Conservation (phyloP, 441 rosid species). For the Syzygium malaccense region DNA sequence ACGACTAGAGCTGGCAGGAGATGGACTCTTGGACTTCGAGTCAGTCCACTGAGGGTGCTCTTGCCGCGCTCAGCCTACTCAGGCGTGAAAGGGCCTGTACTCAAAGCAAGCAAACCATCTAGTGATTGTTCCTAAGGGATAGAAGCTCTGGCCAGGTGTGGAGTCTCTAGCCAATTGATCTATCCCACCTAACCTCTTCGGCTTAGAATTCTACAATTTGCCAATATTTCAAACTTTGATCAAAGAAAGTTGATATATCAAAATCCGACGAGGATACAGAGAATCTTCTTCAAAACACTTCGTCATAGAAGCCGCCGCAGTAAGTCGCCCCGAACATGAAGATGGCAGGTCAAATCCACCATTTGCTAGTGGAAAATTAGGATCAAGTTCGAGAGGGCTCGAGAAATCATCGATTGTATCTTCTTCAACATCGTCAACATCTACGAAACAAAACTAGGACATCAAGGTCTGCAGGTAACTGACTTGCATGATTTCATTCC, state of each 20-base stretch:
- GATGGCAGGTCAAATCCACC: conserved; percentile 20
- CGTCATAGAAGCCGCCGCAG: conserved; percentile 13
- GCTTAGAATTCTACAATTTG: background rate
- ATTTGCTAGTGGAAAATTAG: conserved; percentile 1
- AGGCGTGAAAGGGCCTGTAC: background rate
- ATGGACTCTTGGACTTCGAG: background rate
- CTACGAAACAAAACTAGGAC: conserved; percentile 2
- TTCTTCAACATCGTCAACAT: conserved; percentile 25
- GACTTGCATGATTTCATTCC: background rate
- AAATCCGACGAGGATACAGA: conserved; percentile 51
- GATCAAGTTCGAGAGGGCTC: conserved; percentile 1
- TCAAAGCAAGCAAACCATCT: background rate
- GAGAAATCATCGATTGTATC: conserved; percentile 14
- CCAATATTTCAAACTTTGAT: background rate
- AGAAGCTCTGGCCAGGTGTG: background rate
- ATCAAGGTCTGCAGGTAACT: background rate
- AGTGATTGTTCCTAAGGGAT: background rate
- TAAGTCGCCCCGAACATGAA: background rate
- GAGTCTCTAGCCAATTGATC: background rate
- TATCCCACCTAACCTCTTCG: background rate
- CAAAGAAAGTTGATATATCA: background rate
- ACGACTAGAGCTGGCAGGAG: background rate
- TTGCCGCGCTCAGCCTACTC: background rate
- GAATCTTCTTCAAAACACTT: conserved; percentile 53
- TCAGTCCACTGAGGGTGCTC: background rate